These are phyloP conservation scores for Dactylis glomerata DNA, from an alignment of 176 grass and related monocot species.

Conservation along the genomic window DNA sequence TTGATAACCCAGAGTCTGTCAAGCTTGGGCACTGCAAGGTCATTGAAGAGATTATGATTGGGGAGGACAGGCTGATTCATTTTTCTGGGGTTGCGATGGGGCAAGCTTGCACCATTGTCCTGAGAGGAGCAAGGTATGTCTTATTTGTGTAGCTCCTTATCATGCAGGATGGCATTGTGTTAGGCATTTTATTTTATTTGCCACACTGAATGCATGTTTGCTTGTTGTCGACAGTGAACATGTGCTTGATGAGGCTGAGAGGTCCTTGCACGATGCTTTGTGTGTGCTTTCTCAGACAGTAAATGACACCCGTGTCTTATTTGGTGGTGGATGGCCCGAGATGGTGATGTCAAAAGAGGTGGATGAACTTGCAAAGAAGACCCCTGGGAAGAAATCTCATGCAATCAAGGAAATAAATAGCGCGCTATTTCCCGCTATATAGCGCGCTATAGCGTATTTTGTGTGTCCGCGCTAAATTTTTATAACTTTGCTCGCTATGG, in stretches of 20 bases:
- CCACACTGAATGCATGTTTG: background rate
- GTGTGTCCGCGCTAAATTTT: too few relatives aligned
- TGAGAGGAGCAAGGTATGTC: slow-evolving; percentile 82
- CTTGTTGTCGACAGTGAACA: slow-evolving; percentile 59
- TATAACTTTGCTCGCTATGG: too few relatives aligned
- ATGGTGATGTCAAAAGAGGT: slow-evolving; percentile 93
- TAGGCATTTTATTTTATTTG: background rate
- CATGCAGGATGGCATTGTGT: background rate
- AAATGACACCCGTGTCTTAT: slow-evolving; percentile 77
- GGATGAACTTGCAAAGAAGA: slow-evolving; percentile 79
- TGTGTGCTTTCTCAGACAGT: slow-evolving; percentile 92
- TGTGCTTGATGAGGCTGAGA: slow-evolving; percentile 91
- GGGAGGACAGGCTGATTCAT: slow-evolving; percentile 84
- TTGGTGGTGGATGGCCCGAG: slow-evolving; percentile 96
- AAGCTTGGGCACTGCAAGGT: slow-evolving; percentile 94
- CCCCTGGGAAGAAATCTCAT: slow-evolving; percentile 90
- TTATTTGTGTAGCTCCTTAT: background rate
- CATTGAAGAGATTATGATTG: slow-evolving; percentile 99
- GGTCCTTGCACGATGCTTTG: slow-evolving; percentile 88
- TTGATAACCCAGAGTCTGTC: slow-evolving; percentile 92
- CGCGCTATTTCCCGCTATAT: too few relatives aligned
- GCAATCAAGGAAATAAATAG: too few relatives aligned
- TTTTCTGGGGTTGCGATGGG: slow-evolving; percentile 88
- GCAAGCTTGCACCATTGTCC: slow-evolving; percentile 92
- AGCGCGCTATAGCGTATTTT: too few relatives aligned